Base-by-base conservation (phyloP, 2,329 filamentous ascomycete species). In the Ascochyta koolunga region DNA sequence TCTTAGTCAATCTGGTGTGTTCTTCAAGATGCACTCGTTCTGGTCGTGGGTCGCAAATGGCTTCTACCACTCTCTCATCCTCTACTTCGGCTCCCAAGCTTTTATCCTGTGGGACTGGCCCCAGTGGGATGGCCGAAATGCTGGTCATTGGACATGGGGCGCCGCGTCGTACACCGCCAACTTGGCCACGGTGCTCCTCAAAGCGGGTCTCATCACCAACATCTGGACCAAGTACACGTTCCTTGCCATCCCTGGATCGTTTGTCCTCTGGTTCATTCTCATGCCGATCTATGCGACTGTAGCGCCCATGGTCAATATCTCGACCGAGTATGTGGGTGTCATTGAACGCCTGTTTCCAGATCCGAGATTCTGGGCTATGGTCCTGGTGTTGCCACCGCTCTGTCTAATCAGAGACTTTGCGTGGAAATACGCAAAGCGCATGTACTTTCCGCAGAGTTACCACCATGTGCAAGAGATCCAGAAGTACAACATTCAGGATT, bases 401-500 rank as follows among this genome's bases (percentile, higher is more conserved):
- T 98, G 93, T 74, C 82, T 99, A 43, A 77, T 93, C 44, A 84
- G 95, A 67, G 95, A 99, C 74, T 90, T 96, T 76, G 87, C 89
- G 3, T 99, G 93, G 93, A 99, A 99, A 81, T 99, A 98, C 67
- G 87, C 86, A 58, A 97, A 96, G 82, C 86, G 95, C 62, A 97
- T 99, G 92, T 99, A 98, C 79, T 89, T 88, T 65, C 95, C 95
- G 19, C 90, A 97, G 77, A 87, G 91, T 37, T 99, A 99, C 71
- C 95, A 99, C 68, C 95, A 99, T 75, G 95, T 99, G 60, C 95
- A 99, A 77, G 95, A 99, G 79, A 99, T 99, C 66, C 95, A 99
- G 77, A 99, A 99, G 79, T 99, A 98, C 80, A 99, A 99, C 69
- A 96, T 99, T 56, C 95, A 99, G 79, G 95, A 99, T 79, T 99